Evolutionary conservation across 352 stramenopile species (phyloP).

Genomic region (Pythium chondricola): DNA sequence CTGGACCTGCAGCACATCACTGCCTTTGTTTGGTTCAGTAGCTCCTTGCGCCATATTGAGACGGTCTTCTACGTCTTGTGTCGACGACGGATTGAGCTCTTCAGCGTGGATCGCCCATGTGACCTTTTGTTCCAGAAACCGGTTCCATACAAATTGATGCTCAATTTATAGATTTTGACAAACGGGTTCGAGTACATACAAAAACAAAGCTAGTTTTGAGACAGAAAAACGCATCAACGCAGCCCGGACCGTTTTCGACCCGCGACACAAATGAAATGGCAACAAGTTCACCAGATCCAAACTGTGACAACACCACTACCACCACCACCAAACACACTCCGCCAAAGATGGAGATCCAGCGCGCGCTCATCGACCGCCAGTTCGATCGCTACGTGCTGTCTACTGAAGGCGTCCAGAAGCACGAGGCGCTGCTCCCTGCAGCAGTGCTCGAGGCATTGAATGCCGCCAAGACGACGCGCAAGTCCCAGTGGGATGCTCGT

Average conservation of each 20-base stretch:
- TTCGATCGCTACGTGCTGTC: constrained; percentile 76
- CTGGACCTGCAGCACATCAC: constrained; percentile 57
- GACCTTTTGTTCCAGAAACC: constrained; percentile 2
- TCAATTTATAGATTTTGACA: no score
- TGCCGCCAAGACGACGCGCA: constrained; percentile 39
- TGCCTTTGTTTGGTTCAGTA: constrained; percentile 12
- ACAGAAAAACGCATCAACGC: constrained; percentile 6
- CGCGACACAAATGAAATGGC: no score
- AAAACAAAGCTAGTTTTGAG: neutral
- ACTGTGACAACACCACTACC: no score
- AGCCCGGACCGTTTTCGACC: no score
- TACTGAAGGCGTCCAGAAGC: constrained; percentile 24
- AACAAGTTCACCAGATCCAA: no score
- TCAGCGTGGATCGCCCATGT: no score
- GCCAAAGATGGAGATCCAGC: constrained; percentile 52
- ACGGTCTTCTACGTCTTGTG: neutral
- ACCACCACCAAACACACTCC: constrained; percentile 3
- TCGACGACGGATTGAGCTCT: no score
- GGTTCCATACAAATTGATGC: no score
- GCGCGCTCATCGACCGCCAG: constrained; percentile 60
- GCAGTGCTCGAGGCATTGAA: constrained; percentile 38
- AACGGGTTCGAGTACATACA: no score
- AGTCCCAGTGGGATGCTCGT: constrained; percentile 69
- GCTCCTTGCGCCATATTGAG: constrained; percentile 22
- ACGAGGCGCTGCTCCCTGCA: constrained; percentile 21